Conservation (phyloP, 2,329 filamentous ascomycete species). For the Myriosclerotinia curreyana region DNA sequence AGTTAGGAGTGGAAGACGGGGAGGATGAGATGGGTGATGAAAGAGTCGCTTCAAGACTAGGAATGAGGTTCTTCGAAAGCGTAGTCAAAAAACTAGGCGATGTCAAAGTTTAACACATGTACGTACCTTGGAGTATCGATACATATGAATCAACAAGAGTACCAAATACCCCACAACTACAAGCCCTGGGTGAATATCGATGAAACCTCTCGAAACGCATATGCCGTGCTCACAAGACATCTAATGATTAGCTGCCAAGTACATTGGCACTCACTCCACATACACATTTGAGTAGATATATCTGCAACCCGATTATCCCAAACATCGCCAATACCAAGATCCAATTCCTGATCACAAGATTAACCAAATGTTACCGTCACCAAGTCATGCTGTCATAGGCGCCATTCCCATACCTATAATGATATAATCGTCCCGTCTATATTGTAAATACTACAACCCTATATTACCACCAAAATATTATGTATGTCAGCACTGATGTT, state of each 20-base stretch:
- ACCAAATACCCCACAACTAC: neutral
- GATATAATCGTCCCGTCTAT: neutral
- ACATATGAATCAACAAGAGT: neutral
- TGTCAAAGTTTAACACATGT: slow-evolving; percentile 28
- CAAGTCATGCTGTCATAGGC: neutral
- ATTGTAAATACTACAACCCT: slow-evolving; percentile 1
- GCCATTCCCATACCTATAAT: neutral
- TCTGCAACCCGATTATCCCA: neutral
- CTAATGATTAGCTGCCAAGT: neutral
- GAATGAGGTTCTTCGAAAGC: slow-evolving; percentile 45
- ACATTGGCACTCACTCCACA: neutral
- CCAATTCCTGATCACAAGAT: slow-evolving; percentile 7
- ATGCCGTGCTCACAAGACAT: neutral
- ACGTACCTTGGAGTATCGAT: slow-evolving; percentile 6
- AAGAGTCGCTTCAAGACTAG: slow-evolving; percentile 42
- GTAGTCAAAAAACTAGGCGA: slow-evolving; percentile 46
- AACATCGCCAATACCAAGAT: slow-evolving; percentile 9
- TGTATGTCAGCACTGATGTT: slow-evolving; percentile 8
- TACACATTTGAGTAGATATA: neutral
- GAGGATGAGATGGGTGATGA: slow-evolving; percentile 45
- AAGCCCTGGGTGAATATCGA: neutral
- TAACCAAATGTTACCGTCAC: neutral
- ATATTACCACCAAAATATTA: neutral
- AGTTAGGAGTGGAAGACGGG: slow-evolving; percentile 40
- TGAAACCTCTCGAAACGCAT: slow-evolving; percentile 15